A percentile compares a stretch with the other conserved stretches of the same genome.
phyloP scores from a whole-genome alignment of 768 basidiomycete genomes.

The Suillus variegatus region DNA sequence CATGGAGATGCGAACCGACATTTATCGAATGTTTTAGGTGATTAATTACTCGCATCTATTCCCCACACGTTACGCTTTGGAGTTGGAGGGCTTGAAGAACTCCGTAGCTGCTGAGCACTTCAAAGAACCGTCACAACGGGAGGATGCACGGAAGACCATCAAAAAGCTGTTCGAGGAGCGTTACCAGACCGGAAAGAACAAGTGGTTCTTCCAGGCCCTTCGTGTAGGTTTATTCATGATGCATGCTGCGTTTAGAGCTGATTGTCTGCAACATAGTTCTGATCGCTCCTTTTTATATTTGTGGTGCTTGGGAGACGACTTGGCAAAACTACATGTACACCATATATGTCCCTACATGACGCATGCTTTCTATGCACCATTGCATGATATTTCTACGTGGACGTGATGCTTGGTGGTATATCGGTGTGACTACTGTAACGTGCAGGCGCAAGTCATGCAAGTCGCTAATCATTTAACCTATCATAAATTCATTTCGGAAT shows the following conservation, averaged over 20 bases:
- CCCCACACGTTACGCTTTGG: conserved; percentile 98
- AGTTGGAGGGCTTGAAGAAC: conserved; percentile 93
- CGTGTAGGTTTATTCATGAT: conserved; percentile 50
- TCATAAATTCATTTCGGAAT: neutral
- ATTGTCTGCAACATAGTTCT: conserved; percentile 32
- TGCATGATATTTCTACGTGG: conserved; percentile 11
- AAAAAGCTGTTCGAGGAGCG: conserved; percentile 97
- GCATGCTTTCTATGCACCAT: conserved; percentile 26
- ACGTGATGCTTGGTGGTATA: neutral
- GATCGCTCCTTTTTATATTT: conserved; percentile 20
- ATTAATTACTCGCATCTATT: conserved; percentile 99
- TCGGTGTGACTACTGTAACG: neutral
- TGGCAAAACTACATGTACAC: conserved; percentile 42
- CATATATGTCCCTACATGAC: conserved; percentile 29
- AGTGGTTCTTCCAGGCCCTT: conserved; percentile 93
- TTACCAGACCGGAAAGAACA: conserved; percentile 92
- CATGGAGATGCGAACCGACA: conserved; percentile 1
- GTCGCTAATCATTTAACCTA: neutral
- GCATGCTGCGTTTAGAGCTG: conserved; percentile 2
- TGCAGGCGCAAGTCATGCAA: neutral
- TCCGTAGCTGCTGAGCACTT: conserved; percentile 84
- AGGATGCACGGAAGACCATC: conserved; percentile 92
- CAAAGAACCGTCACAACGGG: conserved; percentile 95
- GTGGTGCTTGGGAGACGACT: conserved; percentile 20
- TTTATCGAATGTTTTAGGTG: conserved; percentile 45